Base-by-base conservation (phyloP, 78 protist species). In the Dictyostelium capitatum region DNA sequence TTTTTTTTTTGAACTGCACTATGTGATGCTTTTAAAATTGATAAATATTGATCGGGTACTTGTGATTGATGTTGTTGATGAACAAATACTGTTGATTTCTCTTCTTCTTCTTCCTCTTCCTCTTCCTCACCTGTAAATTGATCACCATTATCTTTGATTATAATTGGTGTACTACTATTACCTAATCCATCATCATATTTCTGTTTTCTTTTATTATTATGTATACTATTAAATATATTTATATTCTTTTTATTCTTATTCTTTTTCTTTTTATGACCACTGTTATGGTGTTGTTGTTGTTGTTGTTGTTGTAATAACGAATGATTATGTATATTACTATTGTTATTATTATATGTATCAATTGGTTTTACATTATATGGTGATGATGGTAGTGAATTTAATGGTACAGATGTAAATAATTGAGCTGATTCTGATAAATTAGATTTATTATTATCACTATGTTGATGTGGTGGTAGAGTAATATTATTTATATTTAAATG, bases 11-110 rank as follows among this genome's bases (percentile, higher is more conserved):
- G 59, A 59, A 87, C 83, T 0, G 57, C 57, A 23, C 70, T 51
- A 19, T 87, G 74, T 2, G 93, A 87, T n/a, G 84, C 79, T 51
- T 80, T 80, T 32, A 87, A 37, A 37, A 87, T 74, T 14, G 83
- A 65, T 6, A 87, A 51, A 54, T 77, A 87, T 47, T 74, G 48
- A 30, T 87, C 93, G 50, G 46, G 64, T 5, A 87, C 57, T 47
- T 77, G 93, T 48, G 84, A 77, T 43, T 82, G 56, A 78, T 87
- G 93, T 47, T 54, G 93, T 87, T n/a, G 9, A 50, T 87, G 93
- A 17, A 77, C 65, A 87, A 62, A 87, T 14, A 77, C n/a, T n/a
- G 69, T 65, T 73, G 81, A 43, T 53, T 77, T 77, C 11, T 19
- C 30, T 12, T 77, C 17, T 8, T 14, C 15, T 5, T 50, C 64